Evolutionary conservation across 2,329 filamentous ascomycete species (phyloP).

Genomic region (Exophiala mesophila): DNA sequence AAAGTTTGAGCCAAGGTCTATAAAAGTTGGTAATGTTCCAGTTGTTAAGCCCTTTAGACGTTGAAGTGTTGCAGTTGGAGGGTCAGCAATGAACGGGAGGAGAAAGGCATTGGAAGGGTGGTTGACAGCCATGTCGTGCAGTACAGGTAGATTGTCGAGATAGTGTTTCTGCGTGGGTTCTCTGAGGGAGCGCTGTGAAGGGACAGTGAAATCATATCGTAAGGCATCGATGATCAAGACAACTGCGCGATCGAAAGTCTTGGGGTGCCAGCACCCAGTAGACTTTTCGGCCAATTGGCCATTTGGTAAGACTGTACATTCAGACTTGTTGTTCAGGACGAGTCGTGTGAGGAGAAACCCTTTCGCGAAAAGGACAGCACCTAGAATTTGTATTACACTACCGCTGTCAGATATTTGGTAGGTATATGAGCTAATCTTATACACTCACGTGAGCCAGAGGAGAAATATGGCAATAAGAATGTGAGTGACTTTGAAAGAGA

Average conservation of each 20-base stretch:
- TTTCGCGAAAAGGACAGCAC: slow-evolving; percentile 87
- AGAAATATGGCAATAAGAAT: slow-evolving; percentile 24
- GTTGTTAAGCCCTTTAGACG: slow-evolving; percentile 91
- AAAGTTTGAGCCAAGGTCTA: slow-evolving; percentile 92
- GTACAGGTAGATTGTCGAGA: slow-evolving; percentile 80
- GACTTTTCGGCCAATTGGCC: slow-evolving; percentile 39
- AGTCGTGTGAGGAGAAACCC: slow-evolving; percentile 88
- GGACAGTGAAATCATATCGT: slow-evolving; percentile 93
- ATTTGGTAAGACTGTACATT: slow-evolving; percentile 61
- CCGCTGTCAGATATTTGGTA: too few relatives aligned
- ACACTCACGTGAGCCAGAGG: slow-evolving; percentile 26
- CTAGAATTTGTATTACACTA: slow-evolving; percentile 67
- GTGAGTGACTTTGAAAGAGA: slow-evolving; percentile 27
- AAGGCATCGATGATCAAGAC: slow-evolving; percentile 88
- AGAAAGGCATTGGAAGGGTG: slow-evolving; percentile 80
- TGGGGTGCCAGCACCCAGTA: slow-evolving; percentile 91
- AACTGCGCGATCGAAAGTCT: slow-evolving; percentile 85
- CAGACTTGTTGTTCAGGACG: slow-evolving; percentile 71
- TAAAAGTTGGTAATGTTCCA: slow-evolving; percentile 87
- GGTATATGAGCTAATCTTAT: too few relatives aligned
- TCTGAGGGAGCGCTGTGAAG: slow-evolving; percentile 50
- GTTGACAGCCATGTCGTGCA: slow-evolving; percentile 74
- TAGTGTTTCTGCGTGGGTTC: slow-evolving; percentile 56
- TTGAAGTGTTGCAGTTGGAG: slow-evolving; percentile 89
- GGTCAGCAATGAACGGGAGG: slow-evolving; percentile 92